Conservation (phyloP, 768 basidiomycete genomes). For the Lactarius hatsudake region DNA sequence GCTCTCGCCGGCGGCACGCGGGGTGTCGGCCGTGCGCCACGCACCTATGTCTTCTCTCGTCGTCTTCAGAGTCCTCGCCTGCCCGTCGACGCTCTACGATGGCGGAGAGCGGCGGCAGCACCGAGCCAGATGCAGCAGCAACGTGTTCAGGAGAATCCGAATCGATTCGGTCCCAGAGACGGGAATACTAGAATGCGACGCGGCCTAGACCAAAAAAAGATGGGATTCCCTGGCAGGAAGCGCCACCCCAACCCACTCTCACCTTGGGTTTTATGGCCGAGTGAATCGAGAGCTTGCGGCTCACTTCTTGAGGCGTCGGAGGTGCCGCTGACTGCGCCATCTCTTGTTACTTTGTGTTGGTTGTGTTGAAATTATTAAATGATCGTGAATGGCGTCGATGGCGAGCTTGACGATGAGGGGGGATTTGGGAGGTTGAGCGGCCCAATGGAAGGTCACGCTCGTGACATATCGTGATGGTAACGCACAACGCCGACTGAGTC, state of each 20-base stretch:
- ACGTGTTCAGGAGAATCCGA: constrained; percentile 65
- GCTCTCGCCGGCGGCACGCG: constrained; percentile 54
- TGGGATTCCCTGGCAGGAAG: constrained; percentile 16
- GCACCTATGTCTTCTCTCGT: constrained; percentile 76
- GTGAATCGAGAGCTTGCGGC: constrained; percentile 80
- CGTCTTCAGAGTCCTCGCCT: constrained; percentile 57
- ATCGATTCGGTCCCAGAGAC: constrained; percentile 81
- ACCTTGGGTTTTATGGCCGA: constrained; percentile 52
- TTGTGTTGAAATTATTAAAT: neutral
- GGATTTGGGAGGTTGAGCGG: constrained; percentile 7
- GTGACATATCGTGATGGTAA: constrained; percentile 19
- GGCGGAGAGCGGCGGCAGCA: constrained; percentile 44
- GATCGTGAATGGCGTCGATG: constrained; percentile 1
- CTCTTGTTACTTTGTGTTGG: neutral
- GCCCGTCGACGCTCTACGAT: constrained; percentile 66
- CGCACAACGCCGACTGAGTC: neutral
- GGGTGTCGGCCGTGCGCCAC: constrained; percentile 54
- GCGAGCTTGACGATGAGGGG: constrained; percentile 16
- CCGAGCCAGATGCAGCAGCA: constrained; percentile 9
- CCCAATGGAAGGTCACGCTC: neutral
- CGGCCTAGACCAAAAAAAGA: constrained; percentile 30
- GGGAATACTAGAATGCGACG: constrained; percentile 33
- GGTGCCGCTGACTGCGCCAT: constrained; percentile 45
- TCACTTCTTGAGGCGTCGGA: constrained; percentile 83
- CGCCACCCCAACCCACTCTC: constrained; percentile 9